phyloP scores from a whole-genome alignment of 768 basidiomycete species.

The Suillus weaverae region DNA sequence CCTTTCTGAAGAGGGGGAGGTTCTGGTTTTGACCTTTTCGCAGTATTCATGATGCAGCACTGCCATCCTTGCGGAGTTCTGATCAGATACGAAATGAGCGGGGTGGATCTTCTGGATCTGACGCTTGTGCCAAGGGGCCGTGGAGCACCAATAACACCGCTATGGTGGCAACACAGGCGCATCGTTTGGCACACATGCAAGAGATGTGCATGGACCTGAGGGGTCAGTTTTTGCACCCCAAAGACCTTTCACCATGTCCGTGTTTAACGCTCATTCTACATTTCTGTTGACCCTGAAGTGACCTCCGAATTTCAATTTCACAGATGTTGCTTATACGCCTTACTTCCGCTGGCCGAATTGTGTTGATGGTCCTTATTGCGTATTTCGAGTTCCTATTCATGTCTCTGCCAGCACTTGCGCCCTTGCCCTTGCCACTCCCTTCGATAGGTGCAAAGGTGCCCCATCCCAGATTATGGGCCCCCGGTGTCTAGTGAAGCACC shows the following conservation, averaged over 20 bases:
- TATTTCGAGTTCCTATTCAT: constrained; percentile 30
- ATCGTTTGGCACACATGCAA: constrained; percentile 41
- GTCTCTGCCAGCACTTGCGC: constrained; percentile 10
- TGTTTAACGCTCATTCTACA: constrained; percentile 9
- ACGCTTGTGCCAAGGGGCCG: background rate
- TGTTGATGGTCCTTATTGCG: constrained; percentile 22
- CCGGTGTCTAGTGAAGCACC: background rate
- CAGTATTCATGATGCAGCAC: constrained; percentile 21
- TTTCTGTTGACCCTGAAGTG: background rate
- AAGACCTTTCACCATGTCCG: constrained; percentile 34
- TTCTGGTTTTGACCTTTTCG: constrained; percentile 5
- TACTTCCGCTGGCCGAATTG: constrained; percentile 36
- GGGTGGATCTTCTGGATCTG: background rate
- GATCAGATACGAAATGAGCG: background rate
- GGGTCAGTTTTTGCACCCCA: constrained; percentile 34
- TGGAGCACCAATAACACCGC: background rate
- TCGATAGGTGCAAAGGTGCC: background rate
- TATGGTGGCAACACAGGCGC: constrained; percentile 20
- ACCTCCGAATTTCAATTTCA: constrained; percentile 2
- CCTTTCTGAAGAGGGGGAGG: background rate
- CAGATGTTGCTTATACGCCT: constrained; percentile 38
- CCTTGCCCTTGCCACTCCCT: background rate
- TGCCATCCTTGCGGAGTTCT: background rate
- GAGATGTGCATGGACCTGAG: constrained; percentile 29
- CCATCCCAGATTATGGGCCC: constrained; percentile 8